Evolutionary conservation across 2,329 filamentous ascomycete species (phyloP), one percentile per base, ranked within the genome.

Genomic region (Colletotrichum karsti): DNA sequence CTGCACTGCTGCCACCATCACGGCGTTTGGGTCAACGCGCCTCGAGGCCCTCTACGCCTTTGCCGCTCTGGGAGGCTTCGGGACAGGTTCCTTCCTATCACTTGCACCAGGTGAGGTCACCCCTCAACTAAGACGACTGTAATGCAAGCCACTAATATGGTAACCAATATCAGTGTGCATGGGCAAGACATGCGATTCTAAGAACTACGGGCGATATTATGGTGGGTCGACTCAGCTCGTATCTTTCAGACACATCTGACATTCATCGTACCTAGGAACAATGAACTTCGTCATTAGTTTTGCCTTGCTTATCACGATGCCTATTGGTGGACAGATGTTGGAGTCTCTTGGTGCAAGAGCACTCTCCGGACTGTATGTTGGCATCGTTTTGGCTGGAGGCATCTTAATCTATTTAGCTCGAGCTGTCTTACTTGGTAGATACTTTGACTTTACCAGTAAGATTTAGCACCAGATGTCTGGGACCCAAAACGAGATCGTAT

Each of bases 41-140:
- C 73, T 80, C 4, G 74, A 72, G 1, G 81, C 80, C 0, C 70
- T 86, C 2, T 85, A 84, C 58, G 76, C 74, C 0, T 84, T 84
- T 28, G 77, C 80, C 3, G 82, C 80, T 0, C 72, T 85, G 1
- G 86, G 84, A 73, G 84, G 84, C 0, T 84, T 85, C 20, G 82
- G 82, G 0, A 84, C 81, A 2, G 84, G 84, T 0, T 81, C 81
- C 0, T 63, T 63, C 9, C 20, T 55, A 1, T 24, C 59, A 12
- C 74, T 84, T n/a, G n/a, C n/a, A n/a, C n/a, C n/a, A n/a, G n/a
- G n/a, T n/a, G n/a, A n/a, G n/a, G n/a, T n/a, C n/a, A n/a, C n/a
- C n/a, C n/a, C n/a, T n/a, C n/a, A n/a, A n/a, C n/a, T n/a, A n/a
- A n/a, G n/a, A n/a, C n/a, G n/a, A n/a, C n/a, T n/a, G n/a, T n/a